A percentile compares a stretch with the other conserved stretches of the same genome.
phyloP scores from a whole-genome alignment of 805 yeast species.

The Maudiozyma bulderi region DNA sequence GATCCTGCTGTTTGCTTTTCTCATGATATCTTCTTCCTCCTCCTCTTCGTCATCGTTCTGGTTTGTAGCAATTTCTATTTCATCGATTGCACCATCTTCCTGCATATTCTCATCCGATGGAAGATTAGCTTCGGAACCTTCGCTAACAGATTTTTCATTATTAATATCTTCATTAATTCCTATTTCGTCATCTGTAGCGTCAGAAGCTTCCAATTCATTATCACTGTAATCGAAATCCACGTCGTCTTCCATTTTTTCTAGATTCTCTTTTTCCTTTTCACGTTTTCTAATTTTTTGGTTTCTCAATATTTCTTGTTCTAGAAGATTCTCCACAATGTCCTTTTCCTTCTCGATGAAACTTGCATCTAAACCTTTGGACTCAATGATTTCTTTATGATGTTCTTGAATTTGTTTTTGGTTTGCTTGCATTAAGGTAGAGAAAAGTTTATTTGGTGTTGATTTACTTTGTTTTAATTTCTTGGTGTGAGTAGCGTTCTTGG shows the following conservation, averaged over 20 bases:
- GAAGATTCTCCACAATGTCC: constrained; percentile 23
- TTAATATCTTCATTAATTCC: too few species aligned
- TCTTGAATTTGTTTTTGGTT: constrained; percentile 41
- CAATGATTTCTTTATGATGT: constrained; percentile 38
- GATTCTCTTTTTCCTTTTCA: constrained; percentile 30
- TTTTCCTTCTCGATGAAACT: constrained; percentile 32
- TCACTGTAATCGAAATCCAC: constrained; percentile 15
- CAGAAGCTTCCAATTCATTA: constrained; percentile 13
- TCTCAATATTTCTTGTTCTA: constrained; percentile 44
- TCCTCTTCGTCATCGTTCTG: constrained; percentile 20
- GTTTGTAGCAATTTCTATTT: constrained; percentile 10
- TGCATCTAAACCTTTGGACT: constrained; percentile 36
- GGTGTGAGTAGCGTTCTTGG: constrained; percentile 14
- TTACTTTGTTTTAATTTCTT: constrained; percentile 4
- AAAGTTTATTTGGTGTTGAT: constrained; percentile 25
- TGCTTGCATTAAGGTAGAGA: constrained; percentile 33
- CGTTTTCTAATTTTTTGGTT: constrained; percentile 36
- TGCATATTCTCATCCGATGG: background rate
- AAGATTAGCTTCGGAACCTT: constrained; percentile 5
- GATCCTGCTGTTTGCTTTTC: constrained; percentile 1
- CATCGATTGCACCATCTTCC: constrained; percentile 1
- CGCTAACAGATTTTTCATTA: constrained; percentile 5
- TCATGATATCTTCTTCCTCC: constrained; percentile 16
- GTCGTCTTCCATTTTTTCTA: constrained; percentile 18
- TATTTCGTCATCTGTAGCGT: background rate